These are phyloP conservation scores for Cryptomeria japonica DNA, from an alignment of 75 land plant genomes.

Conservation along the genomic window DNA sequence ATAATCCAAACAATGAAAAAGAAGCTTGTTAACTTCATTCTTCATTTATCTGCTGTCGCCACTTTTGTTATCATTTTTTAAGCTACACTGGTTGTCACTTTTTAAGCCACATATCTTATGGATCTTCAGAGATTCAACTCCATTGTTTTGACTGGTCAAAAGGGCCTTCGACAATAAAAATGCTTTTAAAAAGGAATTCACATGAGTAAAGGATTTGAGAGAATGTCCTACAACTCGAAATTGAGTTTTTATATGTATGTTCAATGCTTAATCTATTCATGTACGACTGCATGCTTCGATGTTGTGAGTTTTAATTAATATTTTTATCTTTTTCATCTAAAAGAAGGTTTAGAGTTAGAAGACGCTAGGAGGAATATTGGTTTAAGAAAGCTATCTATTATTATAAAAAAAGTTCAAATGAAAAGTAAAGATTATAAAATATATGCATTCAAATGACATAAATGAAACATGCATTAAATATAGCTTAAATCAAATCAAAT, in stretches of 20 bases:
- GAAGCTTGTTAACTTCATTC: background rate
- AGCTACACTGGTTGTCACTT: background rate
- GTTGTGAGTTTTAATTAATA: background rate
- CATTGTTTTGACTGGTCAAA: background rate
- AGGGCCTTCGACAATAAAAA: too few species aligned
- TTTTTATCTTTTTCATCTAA: background rate
- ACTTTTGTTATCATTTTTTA: background rate
- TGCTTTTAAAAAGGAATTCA: background rate
- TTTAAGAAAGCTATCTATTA: too few species aligned
- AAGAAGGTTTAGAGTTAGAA: background rate
- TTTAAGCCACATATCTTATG: background rate
- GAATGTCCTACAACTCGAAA: background rate
- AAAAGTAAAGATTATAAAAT: too few species aligned
- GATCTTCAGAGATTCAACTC: conserved; percentile 1
- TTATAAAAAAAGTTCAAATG: too few species aligned
- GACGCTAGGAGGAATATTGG: background rate
- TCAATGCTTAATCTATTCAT: background rate
- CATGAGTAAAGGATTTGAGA: background rate
- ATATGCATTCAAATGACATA: too few species aligned
- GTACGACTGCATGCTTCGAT: background rate
- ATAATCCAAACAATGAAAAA: background rate
- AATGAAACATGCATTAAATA: too few species aligned
- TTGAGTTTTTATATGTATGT: background rate
- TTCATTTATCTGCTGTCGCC: background rate
- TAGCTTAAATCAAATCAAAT: too few species aligned